Evolutionary conservation across 345 rosid genomes (phyloP).

Genomic region (Camelina neglecta): DNA sequence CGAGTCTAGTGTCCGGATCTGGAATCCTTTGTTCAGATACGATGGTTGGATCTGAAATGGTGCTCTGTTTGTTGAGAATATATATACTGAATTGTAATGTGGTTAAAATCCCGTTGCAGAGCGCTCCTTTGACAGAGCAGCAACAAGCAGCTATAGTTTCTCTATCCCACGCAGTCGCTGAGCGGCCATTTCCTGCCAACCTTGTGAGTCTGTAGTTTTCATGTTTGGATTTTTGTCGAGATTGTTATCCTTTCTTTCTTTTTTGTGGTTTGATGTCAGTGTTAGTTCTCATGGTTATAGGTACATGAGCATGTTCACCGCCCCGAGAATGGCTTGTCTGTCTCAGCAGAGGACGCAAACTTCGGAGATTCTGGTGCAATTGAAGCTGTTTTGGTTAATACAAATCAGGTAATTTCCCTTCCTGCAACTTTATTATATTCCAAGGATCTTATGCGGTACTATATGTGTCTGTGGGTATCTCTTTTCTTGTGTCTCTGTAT

Average conservation of each 20-base stretch:
- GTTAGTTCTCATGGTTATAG: conserved; percentile 48
- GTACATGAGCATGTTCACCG: conserved; percentile 63
- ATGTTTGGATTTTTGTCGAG: not conserved
- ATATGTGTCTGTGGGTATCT: conserved; percentile 1
- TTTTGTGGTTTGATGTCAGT: conserved; percentile 16
- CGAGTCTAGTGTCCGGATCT: not conserved
- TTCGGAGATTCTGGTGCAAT: conserved; percentile 67
- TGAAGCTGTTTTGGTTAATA: conserved; percentile 83
- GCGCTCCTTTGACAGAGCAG: conserved; percentile 82
- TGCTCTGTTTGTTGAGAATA: conserved; percentile 13
- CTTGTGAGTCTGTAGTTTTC: conserved; percentile 51
- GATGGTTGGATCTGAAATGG: not conserved
- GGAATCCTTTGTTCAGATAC: too few species aligned
- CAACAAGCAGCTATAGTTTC: conserved; percentile 74
- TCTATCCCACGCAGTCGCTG: conserved; percentile 75
- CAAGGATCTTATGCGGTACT: not conserved
- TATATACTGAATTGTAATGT: conserved; percentile 23
- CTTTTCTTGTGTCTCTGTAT: conserved; percentile 2
- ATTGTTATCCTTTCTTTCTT: not conserved
- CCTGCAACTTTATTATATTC: conserved; percentile 9
- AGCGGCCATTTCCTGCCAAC: conserved; percentile 78
- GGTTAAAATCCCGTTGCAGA: conserved; percentile 48
- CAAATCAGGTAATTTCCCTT: conserved; percentile 62
- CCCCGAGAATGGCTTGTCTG: conserved; percentile 67
- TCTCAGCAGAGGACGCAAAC: conserved; percentile 49